Conservation (phyloP, 2,329 filamentous ascomycete genomes). For the Apiospora saccharicola region DNA sequence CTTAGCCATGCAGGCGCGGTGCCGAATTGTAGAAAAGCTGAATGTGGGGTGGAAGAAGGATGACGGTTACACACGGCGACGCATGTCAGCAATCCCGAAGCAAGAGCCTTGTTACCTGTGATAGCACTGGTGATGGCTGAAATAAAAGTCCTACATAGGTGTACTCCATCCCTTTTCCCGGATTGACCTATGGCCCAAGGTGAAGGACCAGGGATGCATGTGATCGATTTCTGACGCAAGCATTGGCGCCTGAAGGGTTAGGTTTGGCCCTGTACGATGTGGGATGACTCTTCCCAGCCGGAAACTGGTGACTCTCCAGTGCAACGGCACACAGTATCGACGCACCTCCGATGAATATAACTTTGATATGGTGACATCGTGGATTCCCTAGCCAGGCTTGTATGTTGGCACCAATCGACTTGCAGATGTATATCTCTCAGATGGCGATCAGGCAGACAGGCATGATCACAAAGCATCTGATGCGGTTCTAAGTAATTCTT, state of each 20-base stretch:
- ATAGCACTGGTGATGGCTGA: neutral
- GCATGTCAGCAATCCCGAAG: neutral
- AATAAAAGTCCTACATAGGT: neutral
- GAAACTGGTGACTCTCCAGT: conserved; percentile 13
- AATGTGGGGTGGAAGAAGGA: neutral
- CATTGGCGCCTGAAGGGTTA: neutral
- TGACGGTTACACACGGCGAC: conserved; percentile 12
- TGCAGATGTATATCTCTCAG: neutral
- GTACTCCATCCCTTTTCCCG: neutral
- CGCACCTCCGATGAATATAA: neutral
- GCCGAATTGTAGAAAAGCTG: neutral
- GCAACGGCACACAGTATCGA: conserved; percentile 6
- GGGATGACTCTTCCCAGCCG: conserved; percentile 3
- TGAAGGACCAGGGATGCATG: conserved; percentile 1
- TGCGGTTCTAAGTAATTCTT: neutral
- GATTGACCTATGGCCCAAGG: neutral
- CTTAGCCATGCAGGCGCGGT: neutral
- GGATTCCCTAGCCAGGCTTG: neutral
- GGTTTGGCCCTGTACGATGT: neutral
- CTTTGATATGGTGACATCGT: conserved; percentile 1
- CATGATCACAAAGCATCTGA: neutral
- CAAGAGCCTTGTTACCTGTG: neutral
- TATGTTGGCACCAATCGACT: conserved; percentile 15
- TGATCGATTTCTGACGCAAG: neutral
- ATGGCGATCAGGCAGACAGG: conserved; percentile 14